Evolutionary conservation across 2,329 filamentous ascomycete genomes (phyloP), one percentile per base, ranked within the genome.

Genomic region (Cladosporium sp.): DNA sequence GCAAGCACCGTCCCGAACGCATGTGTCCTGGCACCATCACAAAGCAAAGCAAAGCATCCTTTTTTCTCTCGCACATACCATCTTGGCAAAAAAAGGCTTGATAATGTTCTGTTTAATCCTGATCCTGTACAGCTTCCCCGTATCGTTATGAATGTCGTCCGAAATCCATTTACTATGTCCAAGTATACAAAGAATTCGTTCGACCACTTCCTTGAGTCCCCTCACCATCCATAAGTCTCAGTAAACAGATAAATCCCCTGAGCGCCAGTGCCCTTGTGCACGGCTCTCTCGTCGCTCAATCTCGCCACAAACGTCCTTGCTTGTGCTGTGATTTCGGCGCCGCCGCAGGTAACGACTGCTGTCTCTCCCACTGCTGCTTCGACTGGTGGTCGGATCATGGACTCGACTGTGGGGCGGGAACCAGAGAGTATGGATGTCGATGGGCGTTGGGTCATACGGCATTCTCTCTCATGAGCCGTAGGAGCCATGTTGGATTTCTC

Each of bases 261-360:
- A 16, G 88, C 88, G 0, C 86, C 87, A 0, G 85, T 89, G 2
- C 88, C 88, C 74, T 89, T 89, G 70, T 89, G 87, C 51, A 89
- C 86, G 3, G 86, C 88, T 32, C 88, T 79, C 75, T 90, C 88
- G 73, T 90, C 87, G 68, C 85, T 87, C 49, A 89, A 70, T 10
- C 72, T 79, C 3, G 85, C 85, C 0, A 86, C 85, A 64, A 79
- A 82, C 16, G 79, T 81, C 65, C 86, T 81, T 5, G 86, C 83
- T 67, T 85, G 81, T n/a, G 82, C 79, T 3, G 84, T 82, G 56
- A 89, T 72, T 0, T 84, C 82, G 1, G 76, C 73, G 0, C 86
- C 86, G 16, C 88, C 88, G 70, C 88, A 90, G 0, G 86, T 86
- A 2, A 88, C 83, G 0, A 90, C 84, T 0, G 84, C 86, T 34